Conservation (phyloP, 139 green algal genomes). For the Tetratostichococcus sp. region DNA sequence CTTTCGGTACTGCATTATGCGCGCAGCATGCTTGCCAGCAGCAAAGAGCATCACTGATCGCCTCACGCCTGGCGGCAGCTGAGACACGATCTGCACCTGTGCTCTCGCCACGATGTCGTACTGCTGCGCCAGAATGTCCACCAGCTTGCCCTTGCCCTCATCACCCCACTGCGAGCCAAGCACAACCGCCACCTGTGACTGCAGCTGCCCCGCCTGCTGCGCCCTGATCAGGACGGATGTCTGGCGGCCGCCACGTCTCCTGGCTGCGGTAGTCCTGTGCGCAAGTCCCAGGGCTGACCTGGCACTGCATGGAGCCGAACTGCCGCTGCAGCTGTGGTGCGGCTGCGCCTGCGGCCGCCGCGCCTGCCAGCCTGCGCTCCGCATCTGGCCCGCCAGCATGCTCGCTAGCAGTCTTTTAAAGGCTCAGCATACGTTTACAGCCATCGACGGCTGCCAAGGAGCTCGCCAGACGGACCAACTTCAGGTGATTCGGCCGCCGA, state of each 20-base stretch:
- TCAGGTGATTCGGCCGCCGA: too few relatives aligned
- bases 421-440: too few relatives aligned
- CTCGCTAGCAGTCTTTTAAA: too few relatives aligned
- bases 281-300: background rate
- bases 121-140: conserved; percentile 95
- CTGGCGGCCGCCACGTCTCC: background rate
- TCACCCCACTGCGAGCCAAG: conserved; percentile 99
- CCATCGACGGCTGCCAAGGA: too few relatives aligned
- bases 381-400: too few relatives aligned
- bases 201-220: conserved; percentile 8
- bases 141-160: conserved; percentile 99
- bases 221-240: background rate
- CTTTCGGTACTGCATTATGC: background rate
- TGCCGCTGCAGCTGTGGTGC: background rate
- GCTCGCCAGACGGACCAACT: too few relatives aligned
- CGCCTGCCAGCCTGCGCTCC: too few relatives aligned
- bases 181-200: conserved; percentile 79
- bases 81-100: conserved; percentile 82
- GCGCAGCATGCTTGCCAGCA: too few relatives aligned
- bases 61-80: too few relatives aligned
- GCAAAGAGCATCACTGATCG: too few relatives aligned
- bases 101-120: conserved; percentile 94
- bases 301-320: background rate
- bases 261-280: background rate
- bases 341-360: too few relatives aligned